Conservation (phyloP, 2,329 filamentous ascomycete species). For the Hirsutella rhossiliensis region DNA sequence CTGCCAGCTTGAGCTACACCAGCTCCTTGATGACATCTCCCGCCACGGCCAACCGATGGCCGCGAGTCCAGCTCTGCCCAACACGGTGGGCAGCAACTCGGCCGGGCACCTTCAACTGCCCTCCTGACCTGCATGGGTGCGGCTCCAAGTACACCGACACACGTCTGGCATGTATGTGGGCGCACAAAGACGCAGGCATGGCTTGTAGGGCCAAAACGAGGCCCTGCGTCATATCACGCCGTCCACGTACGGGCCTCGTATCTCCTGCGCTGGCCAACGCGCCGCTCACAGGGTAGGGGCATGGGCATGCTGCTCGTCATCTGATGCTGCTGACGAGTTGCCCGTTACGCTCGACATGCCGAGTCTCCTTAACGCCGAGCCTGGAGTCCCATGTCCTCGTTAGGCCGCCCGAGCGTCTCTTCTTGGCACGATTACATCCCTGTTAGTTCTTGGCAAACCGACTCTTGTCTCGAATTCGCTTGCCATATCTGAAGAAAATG, state of each 20-base stretch:
- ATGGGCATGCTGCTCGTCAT: background rate
- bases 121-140: background rate
- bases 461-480: slow-evolving; percentile 41
- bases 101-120: background rate
- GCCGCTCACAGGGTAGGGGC: background rate
- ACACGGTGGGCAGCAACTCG: background rate
- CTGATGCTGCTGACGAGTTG: slow-evolving; percentile 1
- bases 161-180: background rate
- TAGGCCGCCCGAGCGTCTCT: background rate
- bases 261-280: background rate
- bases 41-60: background rate
- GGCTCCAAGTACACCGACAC: background rate
- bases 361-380: background rate
- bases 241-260: background rate
- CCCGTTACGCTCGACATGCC: background rate
- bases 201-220: background rate
- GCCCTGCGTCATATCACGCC: slow-evolving; percentile 1
- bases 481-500: slow-evolving; percentile 49
- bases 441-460: slow-evolving; percentile 31
- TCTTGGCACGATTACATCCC: background rate
- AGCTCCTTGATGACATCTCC: background rate
- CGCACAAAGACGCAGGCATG: background rate
- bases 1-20: slow-evolving; percentile 1
- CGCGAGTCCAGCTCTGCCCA: background rate
- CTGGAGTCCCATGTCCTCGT: background rate